A percentile compares a stretch with the other conserved stretches of the same genome.
Conservation (phyloP, 495 filamentous ascomycete genomes). For the Xylaria nigripes region DNA sequence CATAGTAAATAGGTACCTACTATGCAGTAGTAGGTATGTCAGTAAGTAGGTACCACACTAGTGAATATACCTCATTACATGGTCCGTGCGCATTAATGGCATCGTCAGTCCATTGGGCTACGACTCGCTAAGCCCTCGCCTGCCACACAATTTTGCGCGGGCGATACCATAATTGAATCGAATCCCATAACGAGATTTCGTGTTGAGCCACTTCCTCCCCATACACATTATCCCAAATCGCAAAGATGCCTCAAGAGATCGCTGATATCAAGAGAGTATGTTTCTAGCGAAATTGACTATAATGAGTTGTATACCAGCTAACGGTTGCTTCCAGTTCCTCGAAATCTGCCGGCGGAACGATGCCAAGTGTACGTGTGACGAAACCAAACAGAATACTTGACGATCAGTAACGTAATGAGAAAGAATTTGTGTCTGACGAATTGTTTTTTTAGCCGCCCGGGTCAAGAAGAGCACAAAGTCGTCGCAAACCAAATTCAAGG, state of each 20-base stretch:
- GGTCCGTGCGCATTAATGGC: not conserved
- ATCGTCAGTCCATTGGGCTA: not conserved
- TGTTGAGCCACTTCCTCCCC: slow-evolving; percentile 10
- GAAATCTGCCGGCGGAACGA: slow-evolving; percentile 99
- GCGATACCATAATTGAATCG: slow-evolving; percentile 15
- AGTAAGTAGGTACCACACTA: too few relatives aligned
- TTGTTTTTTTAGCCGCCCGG: slow-evolving; percentile 60
- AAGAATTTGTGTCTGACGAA: slow-evolving; percentile 30
- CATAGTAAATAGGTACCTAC: too few relatives aligned
- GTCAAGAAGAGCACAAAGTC: slow-evolving; percentile 91
- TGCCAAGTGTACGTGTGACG: slow-evolving; percentile 72
- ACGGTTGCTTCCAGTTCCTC: slow-evolving; percentile 67
- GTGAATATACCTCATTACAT: too few relatives aligned
- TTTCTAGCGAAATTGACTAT: not conserved
- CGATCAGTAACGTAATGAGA: not conserved
- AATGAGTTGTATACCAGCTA: slow-evolving; percentile 14
- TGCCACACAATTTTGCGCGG: slow-evolving; percentile 30
- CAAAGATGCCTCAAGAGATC: slow-evolving; percentile 93
- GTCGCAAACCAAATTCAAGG: slow-evolving; percentile 99
- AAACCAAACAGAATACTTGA: slow-evolving; percentile 4
- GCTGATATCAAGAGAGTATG: slow-evolving; percentile 86
- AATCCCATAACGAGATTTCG: slow-evolving; percentile 21
- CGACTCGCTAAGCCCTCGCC: slow-evolving; percentile 16
- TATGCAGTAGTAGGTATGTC: too few relatives aligned
- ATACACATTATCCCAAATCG: slow-evolving; percentile 21